Conservation (phyloP, 169 alveolate species). For the Blepharisma undulans region DNA sequence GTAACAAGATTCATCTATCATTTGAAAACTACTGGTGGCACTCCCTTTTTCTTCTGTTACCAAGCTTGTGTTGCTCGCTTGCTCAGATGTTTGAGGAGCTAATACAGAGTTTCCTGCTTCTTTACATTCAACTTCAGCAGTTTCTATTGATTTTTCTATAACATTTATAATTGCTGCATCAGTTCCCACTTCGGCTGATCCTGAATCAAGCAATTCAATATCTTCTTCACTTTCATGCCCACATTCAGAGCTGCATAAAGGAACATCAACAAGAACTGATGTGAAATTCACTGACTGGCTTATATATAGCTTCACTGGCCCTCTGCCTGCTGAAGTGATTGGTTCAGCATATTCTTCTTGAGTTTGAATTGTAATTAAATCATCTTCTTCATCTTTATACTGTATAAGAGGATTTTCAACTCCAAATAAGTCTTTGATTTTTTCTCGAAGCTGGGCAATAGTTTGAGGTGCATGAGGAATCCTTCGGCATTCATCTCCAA, state of each 20-base stretch:
- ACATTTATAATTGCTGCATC: background rate
- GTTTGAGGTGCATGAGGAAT: background rate
- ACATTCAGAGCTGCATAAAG: background rate
- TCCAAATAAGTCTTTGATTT: background rate
- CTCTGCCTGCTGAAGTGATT: background rate
- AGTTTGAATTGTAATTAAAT: background rate
- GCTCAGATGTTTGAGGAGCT: background rate
- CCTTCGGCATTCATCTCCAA: conserved; percentile 13
- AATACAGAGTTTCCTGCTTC: background rate
- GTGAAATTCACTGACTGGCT: background rate
- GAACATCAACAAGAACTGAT: background rate
- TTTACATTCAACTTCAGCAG: background rate
- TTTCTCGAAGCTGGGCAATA: background rate
- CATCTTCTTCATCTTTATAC: conserved; percentile 37
- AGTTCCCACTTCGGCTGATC: background rate
- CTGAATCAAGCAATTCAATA: background rate
- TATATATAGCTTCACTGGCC: background rate
- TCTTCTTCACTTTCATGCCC: background rate
- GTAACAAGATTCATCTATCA: background rate
- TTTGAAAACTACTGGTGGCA: background rate
- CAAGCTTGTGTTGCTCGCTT: background rate
- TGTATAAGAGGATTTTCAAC: background rate
- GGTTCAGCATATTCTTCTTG: background rate
- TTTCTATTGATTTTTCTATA: background rate
- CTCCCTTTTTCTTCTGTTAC: background rate